A percentile compares a stretch with the other conserved stretches of the same genome.
phyloP scores from a whole-genome alignment of 805 yeast genomes.

The Teunomyces lycoperdinae region DNA sequence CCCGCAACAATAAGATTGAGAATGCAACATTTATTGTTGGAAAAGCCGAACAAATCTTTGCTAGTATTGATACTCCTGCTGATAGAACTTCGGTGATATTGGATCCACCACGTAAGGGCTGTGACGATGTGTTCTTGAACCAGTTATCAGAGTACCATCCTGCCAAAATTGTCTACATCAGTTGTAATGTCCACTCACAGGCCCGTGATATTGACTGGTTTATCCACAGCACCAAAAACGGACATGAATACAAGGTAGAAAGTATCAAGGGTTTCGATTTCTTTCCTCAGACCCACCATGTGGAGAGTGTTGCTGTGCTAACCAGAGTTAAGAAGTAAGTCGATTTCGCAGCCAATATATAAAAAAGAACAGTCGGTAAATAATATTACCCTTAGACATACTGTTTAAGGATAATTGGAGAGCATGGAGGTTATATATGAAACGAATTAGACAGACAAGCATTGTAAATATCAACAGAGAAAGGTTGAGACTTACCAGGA shows the following conservation, averaged over 20 bases:
- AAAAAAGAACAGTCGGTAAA: background rate
- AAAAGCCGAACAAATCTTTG: constrained; percentile 87
- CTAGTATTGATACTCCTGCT: constrained; percentile 69
- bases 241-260: constrained; percentile 65
- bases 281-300: constrained; percentile 93
- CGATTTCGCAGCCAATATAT: background rate
- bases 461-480: background rate
- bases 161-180: constrained; percentile 84
- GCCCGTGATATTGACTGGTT: constrained; percentile 91
- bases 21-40: constrained; percentile 88
- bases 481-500: no score
- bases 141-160: constrained; percentile 85
- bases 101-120: constrained; percentile 97
- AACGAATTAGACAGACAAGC: background rate
- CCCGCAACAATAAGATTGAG: constrained; percentile 65
- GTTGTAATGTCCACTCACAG: constrained; percentile 97
- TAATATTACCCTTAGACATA: no score
- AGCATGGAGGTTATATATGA: background rate
- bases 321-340: background rate
- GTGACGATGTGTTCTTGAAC: constrained; percentile 81
- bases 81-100: constrained; percentile 82
- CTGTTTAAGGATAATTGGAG: no score
- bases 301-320: constrained; percentile 82
- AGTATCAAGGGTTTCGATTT: constrained; percentile 93
- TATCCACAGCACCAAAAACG: constrained; percentile 61